Evolutionary conservation across 331 rosid genomes (phyloP), one percentile per base, ranked within the genome.

Genomic region (Prunus yedoensis): DNA sequence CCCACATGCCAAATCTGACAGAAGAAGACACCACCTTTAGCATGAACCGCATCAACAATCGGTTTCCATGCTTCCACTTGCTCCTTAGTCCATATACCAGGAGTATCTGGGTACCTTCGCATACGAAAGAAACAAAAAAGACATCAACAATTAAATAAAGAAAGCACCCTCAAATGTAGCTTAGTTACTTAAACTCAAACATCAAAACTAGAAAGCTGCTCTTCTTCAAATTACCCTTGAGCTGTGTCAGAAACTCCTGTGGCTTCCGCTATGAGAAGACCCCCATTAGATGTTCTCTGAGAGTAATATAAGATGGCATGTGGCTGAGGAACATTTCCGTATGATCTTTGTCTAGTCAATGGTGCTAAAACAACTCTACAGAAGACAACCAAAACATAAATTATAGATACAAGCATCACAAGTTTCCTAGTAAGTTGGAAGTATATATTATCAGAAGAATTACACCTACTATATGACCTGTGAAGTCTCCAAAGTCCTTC

Each of bases 41-140:
- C 58, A 57, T 81, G 84, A 28, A 81, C 84, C n/a, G 84, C 84
- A 54, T 71, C 74, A 25, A 81, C 84, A 76, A 81, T 81, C 10
- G 84, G 84, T 76, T 71, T 81, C 84, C 84, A 76, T 27, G 84
- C 84, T 76, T 81, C 74, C 56, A 81, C 81, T 30, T 89, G 94
- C 64, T 87, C 85, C 59, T 80, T 79, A 1, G 87, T 84, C 92
- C 95, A 89, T 12, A 89, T 85, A 21, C 94, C 94, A 0, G 90
- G 88, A 4, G 88, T 80, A 16, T 84, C 20, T 0, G 86, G 85
- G 57, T 84, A 80, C 79, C 87, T 80, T 54, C 10, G 38, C 57
- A 62, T 3, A 49, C 12, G 11, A 10, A 59, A 49, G 4, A 38
- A 28, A 72, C 7, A 51, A 21, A 17, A 8, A 17, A 0, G 3